Base-by-base conservation (phyloP, 371 early-diverging fungal species). In the Chytridium lagenaria region DNA sequence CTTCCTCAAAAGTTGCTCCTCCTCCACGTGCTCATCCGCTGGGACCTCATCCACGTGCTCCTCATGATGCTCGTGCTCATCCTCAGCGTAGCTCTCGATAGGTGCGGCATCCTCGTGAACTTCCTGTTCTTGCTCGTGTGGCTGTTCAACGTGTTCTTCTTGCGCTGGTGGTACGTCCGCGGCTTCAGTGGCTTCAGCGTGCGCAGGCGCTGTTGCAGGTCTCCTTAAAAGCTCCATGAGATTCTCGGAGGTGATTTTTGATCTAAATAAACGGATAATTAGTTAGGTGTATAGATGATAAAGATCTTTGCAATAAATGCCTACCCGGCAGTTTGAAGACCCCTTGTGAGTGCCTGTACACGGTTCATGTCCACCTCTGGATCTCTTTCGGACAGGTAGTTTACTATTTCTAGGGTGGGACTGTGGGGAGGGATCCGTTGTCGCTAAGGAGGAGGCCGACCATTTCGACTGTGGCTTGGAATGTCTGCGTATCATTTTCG, bases 401-500 rank as follows among this genome's bases (percentile, higher is more conserved):
- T 61, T 26, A 80, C 30, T 23, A 80, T 59, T 28, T 80, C 80
- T 2, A 73, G 55, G 7, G 80, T 44, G 77, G 72, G 16, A n/a
- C 50, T 5, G 72, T 71, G 15, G 75, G 69, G 31, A 79, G 50
- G 7, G 39, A 63, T 38, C 79, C 81, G 50, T 80, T 77, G 73
- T 83, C 81, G 50, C 74, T 76, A 1, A 80, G 36, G 15, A 84
- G 51, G 15, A 70, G 50, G 33, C 69, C 59, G 10, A 80, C 74
- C 2, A 67, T 61, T 55, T 78, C 81, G 34, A 82, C 59, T 2
- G 84, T 84, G 2, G 80, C 82, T 16, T 66, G 7, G 23, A 85
- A 73, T 1, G 77, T 81, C 84, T 84, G 23, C 15, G 37, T 15
- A 28, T 12, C 63, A 64, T 12, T 5, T 50, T 15, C n/a, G 30